These are phyloP conservation scores for Globisporangium barbulae DNA, from an alignment of 352 stramenopile genomes.

Conservation along the genomic window DNA sequence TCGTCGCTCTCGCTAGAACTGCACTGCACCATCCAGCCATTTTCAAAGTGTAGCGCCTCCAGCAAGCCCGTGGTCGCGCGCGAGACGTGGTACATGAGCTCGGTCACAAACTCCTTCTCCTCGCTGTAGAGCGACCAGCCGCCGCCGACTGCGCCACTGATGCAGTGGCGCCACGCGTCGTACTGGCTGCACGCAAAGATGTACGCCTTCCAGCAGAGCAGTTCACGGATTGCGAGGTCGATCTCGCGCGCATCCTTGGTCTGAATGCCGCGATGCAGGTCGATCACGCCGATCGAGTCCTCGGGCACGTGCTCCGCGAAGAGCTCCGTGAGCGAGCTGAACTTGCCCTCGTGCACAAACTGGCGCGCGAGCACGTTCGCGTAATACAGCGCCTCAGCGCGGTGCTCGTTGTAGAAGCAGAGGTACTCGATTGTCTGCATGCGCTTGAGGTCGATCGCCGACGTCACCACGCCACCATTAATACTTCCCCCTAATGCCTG, in stretches of 20 bases:
- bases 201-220: constrained; percentile 72
- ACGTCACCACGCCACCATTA: constrained; percentile 29
- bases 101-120: constrained; percentile 70
- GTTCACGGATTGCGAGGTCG: constrained; percentile 51
- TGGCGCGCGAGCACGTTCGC: constrained; percentile 64
- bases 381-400: constrained; percentile 50
- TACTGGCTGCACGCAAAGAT: constrained; percentile 64
- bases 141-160: constrained; percentile 24
- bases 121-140: constrained; percentile 50
- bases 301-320: constrained; percentile 58
- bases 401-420: constrained; percentile 70
- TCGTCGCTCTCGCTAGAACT: constrained; percentile 39
- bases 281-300: constrained; percentile 64
- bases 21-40: constrained; percentile 68
- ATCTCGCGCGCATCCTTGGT: constrained; percentile 43
- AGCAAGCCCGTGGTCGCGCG: constrained; percentile 42
- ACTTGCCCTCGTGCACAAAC: constrained; percentile 74
- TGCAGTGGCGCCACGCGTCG: constrained; percentile 66
- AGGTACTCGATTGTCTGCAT: constrained; percentile 72
- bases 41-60: constrained; percentile 78
- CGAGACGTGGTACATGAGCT: constrained; percentile 77
- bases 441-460: constrained; percentile 46
- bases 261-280: constrained; percentile 48
- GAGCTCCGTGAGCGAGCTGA: constrained; percentile 51
- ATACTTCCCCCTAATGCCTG: constrained; percentile 5